Conservation (phyloP, 2,329 filamentous ascomycete species). For the Ilyonectria sp. region DNA sequence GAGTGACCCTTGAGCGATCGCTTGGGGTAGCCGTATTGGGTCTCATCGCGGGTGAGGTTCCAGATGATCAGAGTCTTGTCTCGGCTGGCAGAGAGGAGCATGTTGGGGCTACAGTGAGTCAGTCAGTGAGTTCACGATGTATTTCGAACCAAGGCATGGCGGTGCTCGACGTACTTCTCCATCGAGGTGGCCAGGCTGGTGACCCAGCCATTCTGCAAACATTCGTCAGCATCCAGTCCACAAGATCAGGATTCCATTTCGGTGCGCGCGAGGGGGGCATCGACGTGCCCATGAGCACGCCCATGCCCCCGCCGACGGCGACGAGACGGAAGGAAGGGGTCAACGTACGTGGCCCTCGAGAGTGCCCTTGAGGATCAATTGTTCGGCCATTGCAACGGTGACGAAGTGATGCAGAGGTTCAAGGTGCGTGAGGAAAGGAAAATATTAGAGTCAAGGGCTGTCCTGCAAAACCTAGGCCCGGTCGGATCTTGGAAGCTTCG, state of each 20-base stretch:
- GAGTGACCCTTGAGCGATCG: conserved; percentile 98
- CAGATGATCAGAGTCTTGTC: conserved; percentile 99
- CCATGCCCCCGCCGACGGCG: conserved; percentile 36
- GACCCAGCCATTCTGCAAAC: conserved; percentile 90
- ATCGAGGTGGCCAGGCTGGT: conserved; percentile 98
- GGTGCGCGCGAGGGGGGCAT: conserved; percentile 30
- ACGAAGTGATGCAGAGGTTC: conserved; percentile 58
- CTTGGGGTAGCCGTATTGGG: conserved; percentile 99
- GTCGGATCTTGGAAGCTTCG: conserved; percentile 47
- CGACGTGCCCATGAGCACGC: conserved; percentile 32
- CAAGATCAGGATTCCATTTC: conserved; percentile 25
- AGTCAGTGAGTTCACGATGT: conserved; percentile 33
- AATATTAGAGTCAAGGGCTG: conserved; percentile 49
- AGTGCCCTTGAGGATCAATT: conserved; percentile 96
- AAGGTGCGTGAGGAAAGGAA: conserved; percentile 56
- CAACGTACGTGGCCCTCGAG: conserved; percentile 92
- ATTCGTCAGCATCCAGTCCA: conserved; percentile 46
- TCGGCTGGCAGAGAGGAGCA: conserved; percentile 97
- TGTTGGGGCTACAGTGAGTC: conserved; percentile 82
- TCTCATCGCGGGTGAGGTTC: conserved; percentile 99
- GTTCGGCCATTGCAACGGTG: conserved; percentile 83
- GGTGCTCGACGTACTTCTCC: conserved; percentile 83
- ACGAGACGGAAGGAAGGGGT: conserved; percentile 38
- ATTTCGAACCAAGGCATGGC: conserved; percentile 5
- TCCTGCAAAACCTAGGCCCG: conserved; percentile 50